phyloP scores from a whole-genome alignment of 352 stramenopile species.

The Phytopythium mirpurense region DNA sequence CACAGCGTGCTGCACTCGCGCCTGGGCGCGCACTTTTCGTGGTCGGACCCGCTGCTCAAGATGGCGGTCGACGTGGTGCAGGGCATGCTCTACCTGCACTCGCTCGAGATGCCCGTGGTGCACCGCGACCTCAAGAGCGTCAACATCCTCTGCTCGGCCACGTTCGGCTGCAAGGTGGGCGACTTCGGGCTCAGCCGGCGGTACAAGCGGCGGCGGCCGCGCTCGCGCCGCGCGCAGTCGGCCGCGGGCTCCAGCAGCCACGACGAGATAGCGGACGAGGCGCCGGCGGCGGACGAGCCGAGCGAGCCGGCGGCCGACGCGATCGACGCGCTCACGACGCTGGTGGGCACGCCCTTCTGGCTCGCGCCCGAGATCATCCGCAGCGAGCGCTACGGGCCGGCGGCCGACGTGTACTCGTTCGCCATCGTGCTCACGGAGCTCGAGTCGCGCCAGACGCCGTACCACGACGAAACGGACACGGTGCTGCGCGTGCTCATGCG shows the following conservation, averaged over 20 bases:
- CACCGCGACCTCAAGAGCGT: constrained; percentile 87
- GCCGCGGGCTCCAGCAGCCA: neutral
- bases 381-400: constrained; percentile 74
- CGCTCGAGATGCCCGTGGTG: constrained; percentile 76
- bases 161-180: constrained; percentile 84
- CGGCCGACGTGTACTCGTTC: constrained; percentile 87
- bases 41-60: constrained; percentile 80
- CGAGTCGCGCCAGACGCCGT: constrained; percentile 77
- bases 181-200: constrained; percentile 83
- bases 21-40: constrained; percentile 78
- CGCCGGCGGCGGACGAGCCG: neutral
- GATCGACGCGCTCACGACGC: constrained; percentile 79
- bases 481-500: constrained; percentile 78
- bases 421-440: constrained; percentile 86
- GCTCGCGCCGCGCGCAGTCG: neutral
- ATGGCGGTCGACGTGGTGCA: constrained; percentile 84
- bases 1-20: constrained; percentile 80
- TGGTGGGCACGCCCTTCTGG: constrained; percentile 86
- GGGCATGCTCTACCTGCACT: constrained; percentile 87
- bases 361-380: constrained; percentile 86
- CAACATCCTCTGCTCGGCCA: constrained; percentile 85
- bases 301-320: constrained; percentile 9
- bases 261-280: neutral
- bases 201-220: constrained; percentile 51
- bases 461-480: constrained; percentile 69